phyloP scores from a whole-genome alignment of 345 rosid species.

The Sisymbrium irio region DNA sequence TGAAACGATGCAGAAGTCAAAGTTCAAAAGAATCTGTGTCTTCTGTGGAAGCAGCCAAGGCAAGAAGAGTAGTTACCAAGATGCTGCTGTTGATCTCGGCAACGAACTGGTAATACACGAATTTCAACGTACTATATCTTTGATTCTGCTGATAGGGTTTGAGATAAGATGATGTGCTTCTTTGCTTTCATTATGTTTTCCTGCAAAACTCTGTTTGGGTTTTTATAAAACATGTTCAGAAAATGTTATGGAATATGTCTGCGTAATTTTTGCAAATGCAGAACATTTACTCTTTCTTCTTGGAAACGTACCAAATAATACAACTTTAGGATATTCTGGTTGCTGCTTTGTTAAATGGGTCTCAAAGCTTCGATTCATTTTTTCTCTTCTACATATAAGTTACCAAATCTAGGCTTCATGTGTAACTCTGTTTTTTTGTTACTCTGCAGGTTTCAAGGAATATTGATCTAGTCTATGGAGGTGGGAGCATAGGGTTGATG shows the following conservation, averaged over 20 bases:
- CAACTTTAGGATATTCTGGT: neutral
- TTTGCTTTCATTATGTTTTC: conserved; percentile 1
- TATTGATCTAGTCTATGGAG: conserved; percentile 99
- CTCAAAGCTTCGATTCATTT: neutral
- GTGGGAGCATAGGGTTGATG: conserved; percentile 99
- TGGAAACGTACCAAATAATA: conserved; percentile 3
- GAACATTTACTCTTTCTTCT: conserved; percentile 6
- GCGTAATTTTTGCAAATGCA: conserved; percentile 3
- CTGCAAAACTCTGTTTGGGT: neutral
- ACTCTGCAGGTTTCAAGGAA: conserved; percentile 80
- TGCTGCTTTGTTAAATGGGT: conserved; percentile 12
- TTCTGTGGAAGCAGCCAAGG: conserved; percentile 91
- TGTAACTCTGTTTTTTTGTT: conserved; percentile 16
- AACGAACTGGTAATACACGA: conserved; percentile 59
- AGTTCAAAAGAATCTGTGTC: conserved; percentile 75
- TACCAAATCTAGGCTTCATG: conserved; percentile 19
- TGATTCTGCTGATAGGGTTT: neutral
- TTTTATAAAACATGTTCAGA: neutral
- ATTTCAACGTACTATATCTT: neutral
- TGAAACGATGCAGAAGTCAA: conserved; percentile 47
- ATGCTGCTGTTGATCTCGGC: conserved; percentile 84
- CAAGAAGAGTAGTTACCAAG: conserved; percentile 81
- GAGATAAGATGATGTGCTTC: neutral
- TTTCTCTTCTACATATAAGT: neutral
- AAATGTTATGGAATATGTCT: conserved; percentile 8